A percentile compares a stretch with the other conserved stretches of the same genome.
Evolutionary conservation across 305 asterid species (phyloP).

Genomic region (Plantago lanceolata): DNA sequence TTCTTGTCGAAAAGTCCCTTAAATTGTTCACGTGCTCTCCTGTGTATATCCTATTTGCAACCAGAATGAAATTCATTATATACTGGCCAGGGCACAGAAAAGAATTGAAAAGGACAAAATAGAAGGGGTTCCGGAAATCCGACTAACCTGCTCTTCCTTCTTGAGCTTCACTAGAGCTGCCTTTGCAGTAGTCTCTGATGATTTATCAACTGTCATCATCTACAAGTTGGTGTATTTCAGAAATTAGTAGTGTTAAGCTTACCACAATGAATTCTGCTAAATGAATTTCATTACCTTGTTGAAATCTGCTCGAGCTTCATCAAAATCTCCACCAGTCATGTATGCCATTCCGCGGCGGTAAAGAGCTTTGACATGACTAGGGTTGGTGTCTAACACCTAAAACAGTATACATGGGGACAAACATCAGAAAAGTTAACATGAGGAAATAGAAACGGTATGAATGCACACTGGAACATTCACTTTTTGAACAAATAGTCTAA

Average conservation of each 20-base stretch:
- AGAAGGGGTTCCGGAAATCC: not conserved
- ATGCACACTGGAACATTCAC: not conserved
- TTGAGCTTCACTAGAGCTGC: conserved; percentile 83
- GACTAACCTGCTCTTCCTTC: conserved; percentile 83
- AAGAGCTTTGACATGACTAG: conserved; percentile 86
- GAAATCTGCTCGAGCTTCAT: conserved; percentile 83
- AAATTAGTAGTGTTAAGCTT: conserved; percentile 1
- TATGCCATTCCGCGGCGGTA: conserved; percentile 97
- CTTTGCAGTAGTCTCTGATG: conserved; percentile 71
- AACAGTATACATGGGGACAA: not conserved
- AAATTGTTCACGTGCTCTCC: conserved; percentile 67
- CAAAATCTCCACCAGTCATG: conserved; percentile 79
- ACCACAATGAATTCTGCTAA: not conserved
- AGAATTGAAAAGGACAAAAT: not conserved
- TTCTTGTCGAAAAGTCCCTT: conserved; percentile 94
- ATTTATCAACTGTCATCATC: conserved; percentile 79
- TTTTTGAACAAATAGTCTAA: not conserved
- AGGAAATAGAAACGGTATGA: no score
- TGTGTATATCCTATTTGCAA: conserved; percentile 60
- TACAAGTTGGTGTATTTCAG: conserved; percentile 23
- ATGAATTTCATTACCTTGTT: conserved; percentile 50
- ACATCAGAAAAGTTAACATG: not conserved
- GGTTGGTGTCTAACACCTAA: conserved; percentile 84
- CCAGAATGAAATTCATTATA: not conserved
- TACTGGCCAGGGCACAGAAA: not conserved